Conservation (phyloP, 306 rosid species). For the Hippophae rhamnoides region DNA sequence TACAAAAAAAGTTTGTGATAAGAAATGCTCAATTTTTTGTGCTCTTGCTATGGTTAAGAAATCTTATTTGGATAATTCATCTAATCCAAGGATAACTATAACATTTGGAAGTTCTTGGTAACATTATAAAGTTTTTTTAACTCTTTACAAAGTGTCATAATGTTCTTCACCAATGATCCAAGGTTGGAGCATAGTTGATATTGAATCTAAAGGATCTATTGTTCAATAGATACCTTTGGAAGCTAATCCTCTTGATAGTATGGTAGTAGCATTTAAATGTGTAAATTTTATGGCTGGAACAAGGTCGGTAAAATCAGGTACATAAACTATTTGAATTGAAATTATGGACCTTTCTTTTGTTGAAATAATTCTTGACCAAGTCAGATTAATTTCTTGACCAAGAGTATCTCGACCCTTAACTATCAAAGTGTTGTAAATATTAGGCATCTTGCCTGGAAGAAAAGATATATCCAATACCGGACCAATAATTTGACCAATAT, state of each 20-base stretch:
- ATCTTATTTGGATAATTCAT: no score
- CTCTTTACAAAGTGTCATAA: no score
- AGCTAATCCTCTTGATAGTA: slow-evolving; percentile 2
- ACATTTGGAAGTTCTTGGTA: no score
- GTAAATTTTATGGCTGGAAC: not conserved
- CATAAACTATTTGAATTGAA: not conserved
- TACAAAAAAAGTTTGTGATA: not conserved
- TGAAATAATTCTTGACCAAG: not conserved
- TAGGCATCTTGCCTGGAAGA: no score
- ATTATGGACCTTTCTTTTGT: not conserved
- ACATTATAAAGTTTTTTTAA: no score
- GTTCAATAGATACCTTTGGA: not conserved
- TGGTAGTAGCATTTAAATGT: not conserved
- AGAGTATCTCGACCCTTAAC: no score
- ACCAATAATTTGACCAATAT: no score
- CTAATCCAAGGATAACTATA: no score
- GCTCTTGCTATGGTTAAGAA: no score
- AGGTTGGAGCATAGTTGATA: not conserved
- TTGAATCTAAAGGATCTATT: slow-evolving; percentile 3
- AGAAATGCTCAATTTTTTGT: no score
- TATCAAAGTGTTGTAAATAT: no score
- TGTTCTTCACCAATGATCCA: not conserved
- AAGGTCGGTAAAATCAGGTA: not conserved
- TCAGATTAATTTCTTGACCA: not conserved
- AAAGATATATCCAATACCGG: no score